These are phyloP conservation scores for Irpex sp. DNA, from an alignment of 1,284 basidiomycete genomes.

Conservation along the genomic window DNA sequence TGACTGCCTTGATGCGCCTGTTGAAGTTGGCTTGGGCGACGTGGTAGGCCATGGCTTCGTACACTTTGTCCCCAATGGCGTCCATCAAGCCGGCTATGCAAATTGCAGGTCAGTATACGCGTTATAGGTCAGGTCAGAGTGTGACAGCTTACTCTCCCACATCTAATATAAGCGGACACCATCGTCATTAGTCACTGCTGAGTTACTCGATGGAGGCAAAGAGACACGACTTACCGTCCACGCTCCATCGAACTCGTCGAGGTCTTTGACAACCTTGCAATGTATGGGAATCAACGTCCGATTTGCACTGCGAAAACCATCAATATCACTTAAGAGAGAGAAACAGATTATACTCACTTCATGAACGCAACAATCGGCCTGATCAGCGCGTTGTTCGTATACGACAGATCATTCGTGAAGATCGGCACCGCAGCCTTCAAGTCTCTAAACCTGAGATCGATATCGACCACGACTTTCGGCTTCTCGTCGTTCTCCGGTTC, in stretches of 20 bases:
- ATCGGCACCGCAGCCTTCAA: conserved; percentile 94
- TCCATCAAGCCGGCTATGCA: conserved; percentile 75
- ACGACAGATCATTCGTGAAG: conserved; percentile 84
- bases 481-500: conserved; percentile 28
- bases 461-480: conserved; percentile 77
- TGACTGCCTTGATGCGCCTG: conserved; percentile 81
- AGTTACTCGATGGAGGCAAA: conserved; percentile 7
- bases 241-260: conserved; percentile 82
- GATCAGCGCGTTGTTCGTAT: conserved; percentile 93
- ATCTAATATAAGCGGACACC: conserved; percentile 41
- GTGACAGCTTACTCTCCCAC: conserved; percentile 77
- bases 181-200: conserved; percentile 15
- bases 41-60: conserved; percentile 90
- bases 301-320: conserved; percentile 60
- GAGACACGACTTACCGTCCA: conserved; percentile 69
- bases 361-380: conserved; percentile 98
- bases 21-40: conserved; percentile 87
- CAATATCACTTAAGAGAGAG: conserved; percentile 4
- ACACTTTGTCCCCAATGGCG: conserved; percentile 77
- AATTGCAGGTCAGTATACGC: conserved; percentile 15
- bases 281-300: conserved; percentile 89
- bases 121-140: neutral
- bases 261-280: conserved; percentile 78
- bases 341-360: conserved; percentile 58
- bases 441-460: conserved; percentile 94